These are phyloP conservation scores for Xylaria sp. DNA, from an alignment of 2,329 filamentous ascomycete species.

Conservation along the genomic window DNA sequence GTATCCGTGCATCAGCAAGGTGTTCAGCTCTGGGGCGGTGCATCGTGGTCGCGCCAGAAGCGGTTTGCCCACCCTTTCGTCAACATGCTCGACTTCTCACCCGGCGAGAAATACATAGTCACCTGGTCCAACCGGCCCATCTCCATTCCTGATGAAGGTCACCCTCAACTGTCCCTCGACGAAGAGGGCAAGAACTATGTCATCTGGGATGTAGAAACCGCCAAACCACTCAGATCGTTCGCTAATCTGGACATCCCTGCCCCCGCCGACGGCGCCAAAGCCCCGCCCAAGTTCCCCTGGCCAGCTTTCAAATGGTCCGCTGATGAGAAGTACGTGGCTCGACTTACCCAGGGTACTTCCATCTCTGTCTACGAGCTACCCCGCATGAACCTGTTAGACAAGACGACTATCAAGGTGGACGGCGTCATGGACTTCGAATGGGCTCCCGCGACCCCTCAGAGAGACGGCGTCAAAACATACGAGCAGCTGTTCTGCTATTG, in stretches of 20 bases:
- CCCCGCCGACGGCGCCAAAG: constrained; percentile 73
- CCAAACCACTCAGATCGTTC: constrained; percentile 91
- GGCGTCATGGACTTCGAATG: constrained; percentile 98
- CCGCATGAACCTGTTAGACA: constrained; percentile 89
- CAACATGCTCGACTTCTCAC: constrained; percentile 96
- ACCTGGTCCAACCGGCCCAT: constrained; percentile 98
- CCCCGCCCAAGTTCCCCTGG: constrained; percentile 89
- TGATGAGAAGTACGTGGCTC: constrained; percentile 96
- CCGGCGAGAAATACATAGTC: constrained; percentile 89
- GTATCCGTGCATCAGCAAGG: constrained; percentile 96
- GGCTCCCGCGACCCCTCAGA: constrained; percentile 84
- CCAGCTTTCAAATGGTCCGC: constrained; percentile 99
- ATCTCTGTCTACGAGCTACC: constrained; percentile 93
- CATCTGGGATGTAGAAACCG: constrained; percentile 95
- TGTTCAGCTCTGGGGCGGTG: constrained; percentile 96
- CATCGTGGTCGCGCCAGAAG: constrained; percentile 88
- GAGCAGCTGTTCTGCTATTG: constrained; percentile 98
- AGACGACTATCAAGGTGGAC: constrained; percentile 94
- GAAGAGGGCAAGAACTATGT: constrained; percentile 99
- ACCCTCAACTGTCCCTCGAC: constrained; percentile 85
- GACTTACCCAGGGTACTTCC: constrained; percentile 85
- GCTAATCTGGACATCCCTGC: constrained; percentile 84
- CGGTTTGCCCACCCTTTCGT: constrained; percentile 96
- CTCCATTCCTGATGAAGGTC: constrained; percentile 86
- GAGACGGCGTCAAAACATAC: constrained; percentile 88